Evolutionary conservation across 228 moss, liverwort and hornwort genomes (phyloP), one percentile per base, ranked within the genome.

Genomic region (Sphagnum fallax): DNA sequence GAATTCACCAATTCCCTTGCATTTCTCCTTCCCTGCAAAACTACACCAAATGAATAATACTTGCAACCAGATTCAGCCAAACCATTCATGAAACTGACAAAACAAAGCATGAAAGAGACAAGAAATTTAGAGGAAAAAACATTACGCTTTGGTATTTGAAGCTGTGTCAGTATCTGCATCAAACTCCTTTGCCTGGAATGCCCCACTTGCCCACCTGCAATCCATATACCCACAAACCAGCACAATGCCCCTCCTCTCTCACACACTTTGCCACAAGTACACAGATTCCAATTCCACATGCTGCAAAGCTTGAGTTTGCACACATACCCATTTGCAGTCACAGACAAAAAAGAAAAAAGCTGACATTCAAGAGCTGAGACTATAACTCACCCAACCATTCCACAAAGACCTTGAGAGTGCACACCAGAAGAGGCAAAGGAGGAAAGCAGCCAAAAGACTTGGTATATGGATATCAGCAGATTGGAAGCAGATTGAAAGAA

Each of bases 171-270:
- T 76, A 66, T 90, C 85, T 52, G 50, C 13, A 75, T 79, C 75
- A 15, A 84, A 75, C 67, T 87, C 78, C 63, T 90, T 79, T 8
- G 80, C 70, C 74, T 88, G 82, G n/a, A 93, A 79, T 64, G 91
- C 91, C 68, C 91, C 87, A 87, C 97, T 93, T 51, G 90, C 91
- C 93, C 91, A 93, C 67, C 97, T 98, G 91, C 73, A 81, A 13
- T 8, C 73, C 71, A 15, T 16, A 5, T 8, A 12, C 12, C 11
- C 14, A 65, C 55, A 55, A 32, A 32, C 32, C 32, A 32, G 32
- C 65, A 65, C 6, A 8, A 65, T 49, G 13, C 47, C 49, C 9
- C 14, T 14, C 51, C 65, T 49, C 49, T 13, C 13, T 47, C 18
- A 65, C 16, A 32, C 6, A 49, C 14, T 13, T 6, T 6, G 51